Evolutionary conservation across 306 rosid species (phyloP), one percentile per base, ranked within the genome.

Genomic region (Prunus salicina): DNA sequence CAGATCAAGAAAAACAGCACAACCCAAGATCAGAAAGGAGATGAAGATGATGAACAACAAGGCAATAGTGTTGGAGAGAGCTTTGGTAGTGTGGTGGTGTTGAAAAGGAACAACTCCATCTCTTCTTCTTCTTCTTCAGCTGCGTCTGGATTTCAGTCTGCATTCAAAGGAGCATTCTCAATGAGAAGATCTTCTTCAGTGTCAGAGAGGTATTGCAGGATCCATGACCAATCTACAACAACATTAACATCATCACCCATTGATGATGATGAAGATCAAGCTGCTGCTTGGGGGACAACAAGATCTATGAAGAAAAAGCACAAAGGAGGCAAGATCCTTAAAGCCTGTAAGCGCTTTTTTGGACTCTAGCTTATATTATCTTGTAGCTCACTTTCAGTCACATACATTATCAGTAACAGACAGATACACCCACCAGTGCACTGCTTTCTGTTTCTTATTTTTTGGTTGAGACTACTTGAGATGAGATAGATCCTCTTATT

Each of bases 111-210:
- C 68, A 46, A 64, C 74, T 86, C 92, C 3, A 88, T 88, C 19
- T 73, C 81, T 9, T 64, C 50, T 56, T 56, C 20, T 3, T 77
- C 83, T 49, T 80, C 92, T 57, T 76, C 79, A 4, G 5, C 85
- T 0, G 16, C 75, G 0, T 61, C 82, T 16, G 87, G 91, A 22
- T 51, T 87, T 64, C 92, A 84, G 15, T 63, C 86, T 2, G 79
- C 85, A 45, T 70, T 90, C 86, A 93, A 82, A 79, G 87, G 84
- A 75, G 88, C 87, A 18, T 18, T 71, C 38, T 78, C 98, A 24
- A 72, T 88, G 90, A 82, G 84, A 83, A 87, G 98, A 82, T 91
- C 93, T 49, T 93, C 96, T 45, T 89, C 98, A 25, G 76, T 87
- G 41, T 79, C 96, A 12, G 98, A 93, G 67, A 84, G 96, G 58